A percentile compares a stretch with the other conserved stretches of the same genome.
phyloP scores from a whole-genome alignment of 2,329 filamentous ascomycete species.

The Pestalotiopsis sp. region DNA sequence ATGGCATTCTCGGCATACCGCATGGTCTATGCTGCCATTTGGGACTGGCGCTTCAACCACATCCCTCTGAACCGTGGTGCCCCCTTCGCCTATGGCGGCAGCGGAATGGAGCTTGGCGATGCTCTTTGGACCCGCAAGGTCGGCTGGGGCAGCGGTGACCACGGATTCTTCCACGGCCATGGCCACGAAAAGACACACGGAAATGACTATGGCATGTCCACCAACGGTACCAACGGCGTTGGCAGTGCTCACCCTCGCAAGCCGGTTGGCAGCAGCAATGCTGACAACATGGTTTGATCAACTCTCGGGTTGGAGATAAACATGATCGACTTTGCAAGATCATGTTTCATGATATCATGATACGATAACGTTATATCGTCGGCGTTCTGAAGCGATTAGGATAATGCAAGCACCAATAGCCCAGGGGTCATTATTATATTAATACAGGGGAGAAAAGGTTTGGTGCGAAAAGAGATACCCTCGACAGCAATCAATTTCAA shows the following conservation, averaged over 20 bases:
- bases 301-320: neutral
- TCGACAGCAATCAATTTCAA: neutral
- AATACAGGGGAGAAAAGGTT: neutral
- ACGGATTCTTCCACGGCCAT: conserved; percentile 6
- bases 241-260: neutral
- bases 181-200: neutral
- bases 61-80: conserved; percentile 63
- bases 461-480: neutral
- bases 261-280: neutral
- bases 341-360: neutral
- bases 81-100: conserved; percentile 54
- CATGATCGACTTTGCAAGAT: neutral
- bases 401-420: neutral
- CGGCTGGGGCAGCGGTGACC: conserved; percentile 55
- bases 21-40: conserved; percentile 69
- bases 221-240: neutral
- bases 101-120: conserved; percentile 49
- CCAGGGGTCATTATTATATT: neutral
- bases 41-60: conserved; percentile 69
- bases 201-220: neutral
- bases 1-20: conserved; percentile 68
- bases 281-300: conserved; percentile 6
- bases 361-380: neutral
- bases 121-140: conserved; percentile 61
- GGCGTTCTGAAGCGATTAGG: neutral